These are phyloP conservation scores for Hanseniaspora valbyensis DNA, from an alignment of 805 yeast species.

Conservation along the genomic window DNA sequence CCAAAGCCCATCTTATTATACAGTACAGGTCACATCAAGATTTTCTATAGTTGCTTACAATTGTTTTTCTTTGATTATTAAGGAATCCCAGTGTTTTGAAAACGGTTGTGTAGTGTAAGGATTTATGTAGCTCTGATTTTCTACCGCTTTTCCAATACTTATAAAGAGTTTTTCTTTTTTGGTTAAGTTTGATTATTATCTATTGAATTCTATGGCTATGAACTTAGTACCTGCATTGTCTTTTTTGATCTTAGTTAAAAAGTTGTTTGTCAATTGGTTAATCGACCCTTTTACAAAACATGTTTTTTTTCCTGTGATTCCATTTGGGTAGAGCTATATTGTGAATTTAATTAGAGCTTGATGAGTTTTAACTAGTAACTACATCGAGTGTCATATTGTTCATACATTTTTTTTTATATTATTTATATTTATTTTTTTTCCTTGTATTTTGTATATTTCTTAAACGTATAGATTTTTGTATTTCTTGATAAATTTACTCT, in stretches of 20 bases:
- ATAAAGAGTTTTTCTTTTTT: slow-evolving; percentile 5
- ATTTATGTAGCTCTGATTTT: background rate
- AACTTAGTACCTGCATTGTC: background rate
- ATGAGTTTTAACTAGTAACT: slow-evolving; percentile 14
- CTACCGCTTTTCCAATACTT: background rate
- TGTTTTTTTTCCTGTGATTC: slow-evolving; percentile 16
- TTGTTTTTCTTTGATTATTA: background rate
- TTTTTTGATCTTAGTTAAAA: background rate
- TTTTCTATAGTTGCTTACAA: background rate
- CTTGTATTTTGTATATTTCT: background rate
- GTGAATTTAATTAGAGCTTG: slow-evolving; percentile 15
- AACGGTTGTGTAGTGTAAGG: background rate
- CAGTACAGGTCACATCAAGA: slow-evolving; percentile 13
- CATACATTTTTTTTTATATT: slow-evolving; percentile 13
- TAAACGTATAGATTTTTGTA: background rate
- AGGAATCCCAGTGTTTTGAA: background rate
- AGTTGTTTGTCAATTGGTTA: background rate
- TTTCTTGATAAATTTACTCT: too few relatives aligned
- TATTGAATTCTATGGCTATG: background rate
- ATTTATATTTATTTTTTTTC: background rate
- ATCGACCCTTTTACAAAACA: slow-evolving; percentile 1
- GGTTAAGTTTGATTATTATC: background rate
- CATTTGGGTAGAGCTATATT: slow-evolving; percentile 15
- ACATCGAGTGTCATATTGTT: slow-evolving; percentile 16
- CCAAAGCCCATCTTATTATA: slow-evolving; percentile 15